These are phyloP conservation scores for Pseudonitzschia multiseries DNA, from an alignment of 108 stramenopile genomes.

Conservation along the genomic window DNA sequence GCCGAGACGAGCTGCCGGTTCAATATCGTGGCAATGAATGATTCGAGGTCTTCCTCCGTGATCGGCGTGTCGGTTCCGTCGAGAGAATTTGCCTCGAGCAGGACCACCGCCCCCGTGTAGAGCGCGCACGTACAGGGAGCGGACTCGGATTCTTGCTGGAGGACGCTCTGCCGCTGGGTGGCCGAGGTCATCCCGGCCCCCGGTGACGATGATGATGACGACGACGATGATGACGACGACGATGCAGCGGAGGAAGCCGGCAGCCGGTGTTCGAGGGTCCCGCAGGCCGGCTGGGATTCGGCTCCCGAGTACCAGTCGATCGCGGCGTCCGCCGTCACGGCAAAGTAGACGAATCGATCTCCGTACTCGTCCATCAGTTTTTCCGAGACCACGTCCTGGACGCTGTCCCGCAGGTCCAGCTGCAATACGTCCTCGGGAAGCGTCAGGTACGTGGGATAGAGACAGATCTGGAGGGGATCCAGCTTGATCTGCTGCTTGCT, in stretches of 20 bases:
- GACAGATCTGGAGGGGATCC: constrained; percentile 13
- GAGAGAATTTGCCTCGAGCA: neutral
- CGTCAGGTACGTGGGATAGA: constrained; percentile 8
- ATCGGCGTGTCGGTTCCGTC: neutral
- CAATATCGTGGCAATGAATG: neutral
- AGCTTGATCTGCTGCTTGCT: neutral
- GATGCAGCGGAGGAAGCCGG: neutral
- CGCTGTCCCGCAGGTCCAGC: neutral
- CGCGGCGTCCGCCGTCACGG: constrained; percentile 7
- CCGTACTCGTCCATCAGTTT: neutral
- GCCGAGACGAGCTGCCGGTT: neutral
- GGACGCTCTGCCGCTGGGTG: neutral
- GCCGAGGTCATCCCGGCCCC: neutral
- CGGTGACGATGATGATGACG: too few relatives aligned
- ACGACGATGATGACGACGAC: too few relatives aligned
- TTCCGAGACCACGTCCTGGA: neutral
- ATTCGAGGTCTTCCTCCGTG: neutral
- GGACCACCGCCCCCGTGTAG: constrained; percentile 5
- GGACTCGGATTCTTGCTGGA: too few relatives aligned
- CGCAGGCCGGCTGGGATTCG: neutral
- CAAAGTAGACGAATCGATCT: constrained; percentile 1
- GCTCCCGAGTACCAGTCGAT: constrained; percentile 13
- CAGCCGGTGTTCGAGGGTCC: neutral
- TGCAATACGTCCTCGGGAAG: neutral
- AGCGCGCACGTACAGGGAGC: constrained; percentile 10